Conservation (phyloP, 164 flowering plant genomes). For the Euptelea pleiosperma region DNA sequence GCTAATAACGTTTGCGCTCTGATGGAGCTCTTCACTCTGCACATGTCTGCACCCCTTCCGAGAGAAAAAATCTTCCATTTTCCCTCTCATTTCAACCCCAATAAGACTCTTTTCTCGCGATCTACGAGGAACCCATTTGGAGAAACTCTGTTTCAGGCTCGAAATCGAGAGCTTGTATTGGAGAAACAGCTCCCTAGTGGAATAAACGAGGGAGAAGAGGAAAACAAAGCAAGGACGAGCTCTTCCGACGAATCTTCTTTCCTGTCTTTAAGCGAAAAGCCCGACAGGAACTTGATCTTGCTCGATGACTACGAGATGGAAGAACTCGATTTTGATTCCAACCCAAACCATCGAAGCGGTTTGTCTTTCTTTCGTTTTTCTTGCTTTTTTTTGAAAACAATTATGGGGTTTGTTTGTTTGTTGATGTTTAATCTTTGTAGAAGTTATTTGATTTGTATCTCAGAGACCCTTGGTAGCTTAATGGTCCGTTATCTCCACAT, state of each 20-base stretch:
- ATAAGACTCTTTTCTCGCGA: constrained; percentile 6
- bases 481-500: too few relatives aligned
- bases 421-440: background rate
- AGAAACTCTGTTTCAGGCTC: constrained; percentile 12
- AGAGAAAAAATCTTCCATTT: constrained; percentile 12
- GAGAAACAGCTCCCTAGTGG: constrained; percentile 13
- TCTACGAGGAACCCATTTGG: constrained; percentile 18
- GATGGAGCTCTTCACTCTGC: constrained; percentile 47
- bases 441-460: too few relatives aligned
- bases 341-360: constrained; percentile 85
- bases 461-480: too few relatives aligned
- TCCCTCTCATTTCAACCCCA: constrained; percentile 5
- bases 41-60: constrained; percentile 23
- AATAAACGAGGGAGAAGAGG: constrained; percentile 12
- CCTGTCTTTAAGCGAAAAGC: constrained; percentile 73
- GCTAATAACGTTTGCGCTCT: constrained; percentile 2
- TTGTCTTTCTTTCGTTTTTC: constrained; percentile 5
- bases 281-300: constrained; percentile 68
- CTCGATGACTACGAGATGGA: constrained; percentile 90
- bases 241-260: constrained; percentile 30
- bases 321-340: constrained; percentile 39
- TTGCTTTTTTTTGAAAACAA: background rate
- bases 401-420: too few relatives aligned
- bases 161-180: constrained; percentile 16
- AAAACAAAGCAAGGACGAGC: constrained; percentile 5